Base-by-base conservation (phyloP, 148 eudicot species). In the Heliamphora exappendiculata region DNA sequence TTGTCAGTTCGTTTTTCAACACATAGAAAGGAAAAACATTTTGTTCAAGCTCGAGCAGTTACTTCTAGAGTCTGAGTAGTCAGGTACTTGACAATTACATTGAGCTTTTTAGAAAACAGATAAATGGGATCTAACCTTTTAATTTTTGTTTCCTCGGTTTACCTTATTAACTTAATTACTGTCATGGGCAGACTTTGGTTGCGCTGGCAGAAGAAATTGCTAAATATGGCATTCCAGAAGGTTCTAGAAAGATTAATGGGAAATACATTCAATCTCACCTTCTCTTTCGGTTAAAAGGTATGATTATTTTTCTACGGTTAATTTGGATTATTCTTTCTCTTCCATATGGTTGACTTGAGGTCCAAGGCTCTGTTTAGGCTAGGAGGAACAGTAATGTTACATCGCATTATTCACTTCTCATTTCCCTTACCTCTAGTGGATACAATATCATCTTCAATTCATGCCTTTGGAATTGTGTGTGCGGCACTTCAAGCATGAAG, bases 231-330 rank as follows among this genome's bases (percentile, higher is more conserved):
- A 86, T 90, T 83, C 95, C 98, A 71, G 74, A 77, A 53, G 90
- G 98, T 81, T 86, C 98, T 29, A 85, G 94, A 81, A 96, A 87
- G 88, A 92, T 94, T 50, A 92, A 92, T 47, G 98, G 97, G 42
- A 94, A 82, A 84, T 90, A 88, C 77, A 88, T 94, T 74, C 97
- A 94, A 75, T 90, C 96, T 54, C 92, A 92, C 84, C 85, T 92
- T 59, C 82, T 81, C 39, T 82, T 87, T 55, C 93, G 97, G 9
- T 81, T 96, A 72, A 74, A 89, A 88, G 97, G 99, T 96, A 75
- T 34, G 72, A 39, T 69, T 16, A 14, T 72, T n/a, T 64, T 78
- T 41, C 29, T 37, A 60, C 49, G 70, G 37, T 73, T 79, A 22
- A 7, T 47, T 60, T 58, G 19, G 34, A 8, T 62, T 57, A 29